These are phyloP conservation scores for Xylaria castorea DNA, from an alignment of 495 filamentous ascomycete genomes.

Conservation along the genomic window DNA sequence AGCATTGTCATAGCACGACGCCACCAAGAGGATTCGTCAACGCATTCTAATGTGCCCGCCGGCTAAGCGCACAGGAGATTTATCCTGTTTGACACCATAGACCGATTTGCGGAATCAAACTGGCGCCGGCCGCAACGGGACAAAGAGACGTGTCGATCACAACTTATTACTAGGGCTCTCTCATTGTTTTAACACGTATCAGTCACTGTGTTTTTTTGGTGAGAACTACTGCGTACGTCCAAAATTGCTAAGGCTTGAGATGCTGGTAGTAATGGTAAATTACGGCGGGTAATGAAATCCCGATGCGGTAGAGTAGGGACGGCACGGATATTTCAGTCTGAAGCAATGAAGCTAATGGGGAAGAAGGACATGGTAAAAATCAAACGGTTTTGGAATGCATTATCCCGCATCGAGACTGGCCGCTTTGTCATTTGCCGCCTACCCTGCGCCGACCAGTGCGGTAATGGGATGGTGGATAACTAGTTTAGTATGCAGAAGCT, in stretches of 20 bases:
- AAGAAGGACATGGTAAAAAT: slow-evolving; percentile 38
- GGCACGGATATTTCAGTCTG: slow-evolving; percentile 43
- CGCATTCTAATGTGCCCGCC: neutral
- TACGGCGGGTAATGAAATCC: slow-evolving; percentile 26
- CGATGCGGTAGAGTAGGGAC: slow-evolving; percentile 37
- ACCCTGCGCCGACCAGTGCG: neutral
- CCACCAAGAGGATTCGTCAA: slow-evolving; percentile 21
- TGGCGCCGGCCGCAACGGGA: slow-evolving; percentile 11
- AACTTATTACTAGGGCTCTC: neutral
- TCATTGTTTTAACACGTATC: neutral
- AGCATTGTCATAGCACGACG: slow-evolving; percentile 4
- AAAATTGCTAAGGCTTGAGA: neutral
- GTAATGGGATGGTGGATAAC: neutral
- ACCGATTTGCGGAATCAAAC: slow-evolving; percentile 13
- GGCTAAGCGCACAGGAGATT: slow-evolving; percentile 8
- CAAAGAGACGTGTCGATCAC: slow-evolving; percentile 11
- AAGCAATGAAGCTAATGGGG: slow-evolving; percentile 28
- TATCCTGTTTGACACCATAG: slow-evolving; percentile 5
- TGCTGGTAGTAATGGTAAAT: slow-evolving; percentile 1
- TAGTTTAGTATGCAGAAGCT: slow-evolving; percentile 17
- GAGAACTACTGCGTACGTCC: neutral
- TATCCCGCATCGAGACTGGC: slow-evolving; percentile 27
- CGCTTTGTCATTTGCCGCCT: slow-evolving; percentile 3
- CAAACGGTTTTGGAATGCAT: slow-evolving; percentile 37
- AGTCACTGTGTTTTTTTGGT: neutral